Evolutionary conservation across 176 grass and related monocot genomes (phyloP), one percentile per base, ranked within the genome.

Genomic region (Secale cereale): DNA sequence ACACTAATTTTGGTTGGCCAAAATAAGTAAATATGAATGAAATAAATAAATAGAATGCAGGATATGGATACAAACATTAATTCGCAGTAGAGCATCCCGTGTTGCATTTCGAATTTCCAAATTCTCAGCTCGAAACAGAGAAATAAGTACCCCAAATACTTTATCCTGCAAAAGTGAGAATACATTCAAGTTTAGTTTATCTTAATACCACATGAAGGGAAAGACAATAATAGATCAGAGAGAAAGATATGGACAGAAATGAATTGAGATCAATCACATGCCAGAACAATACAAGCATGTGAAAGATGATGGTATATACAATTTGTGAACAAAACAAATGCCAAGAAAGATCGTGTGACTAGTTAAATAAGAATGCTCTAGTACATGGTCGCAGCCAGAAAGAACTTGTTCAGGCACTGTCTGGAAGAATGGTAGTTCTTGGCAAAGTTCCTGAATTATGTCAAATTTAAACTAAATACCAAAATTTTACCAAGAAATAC

Each of bases 71-170:
- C 82, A 70, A 76, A 98, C 96, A 95, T 95, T 90, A 70, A 94
- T 76, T 75, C 74, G 60, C 46, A 95, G 85, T 45, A 98, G 33
- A 81, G 85, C 82, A 83, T 93, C 93, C 81, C 88, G 89, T 77
- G 93, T 82, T 9, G 86, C 93, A 92, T 95, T 92, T 89, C 96
- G 89, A 65, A 98, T 85, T 70, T 89, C 81, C 2, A 70, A 62
- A 78, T 92, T 98, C 75, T 92, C 93, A 74, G 76, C 89, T 78
- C 89, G 76, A 71, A 94, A 88, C 74, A 98, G 75, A 59, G 85
- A 88, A 85, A 95, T 85, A 83, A 98, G 85, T 63, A 40, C 31
- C 6, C 83, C 83, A 76, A 95, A 86, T 81, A 95, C 22, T 31
- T 87, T 85, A 37, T 94, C 96, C 93, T 95, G 89, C 78, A 92